phyloP scores from a whole-genome alignment of 257 asterid genomes.

The Leonotis leonurus region DNA sequence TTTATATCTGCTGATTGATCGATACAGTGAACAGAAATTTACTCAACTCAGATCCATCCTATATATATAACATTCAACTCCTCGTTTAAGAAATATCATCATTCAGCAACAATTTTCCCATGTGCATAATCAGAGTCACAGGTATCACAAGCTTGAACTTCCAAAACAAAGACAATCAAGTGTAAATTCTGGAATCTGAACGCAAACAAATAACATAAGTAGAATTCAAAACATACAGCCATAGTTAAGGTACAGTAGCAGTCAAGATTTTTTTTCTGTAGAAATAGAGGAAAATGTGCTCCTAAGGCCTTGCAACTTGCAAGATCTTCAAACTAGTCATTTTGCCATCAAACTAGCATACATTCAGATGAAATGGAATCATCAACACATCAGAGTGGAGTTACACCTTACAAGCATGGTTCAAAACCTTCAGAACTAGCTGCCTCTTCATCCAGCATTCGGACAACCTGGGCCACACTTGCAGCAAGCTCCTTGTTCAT shows the following conservation, averaged over 20 bases:
- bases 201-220: neutral
- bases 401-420: slow-evolving; percentile 32
- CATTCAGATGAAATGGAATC: neutral
- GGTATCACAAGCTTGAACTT: too few species aligned
- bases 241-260: neutral
- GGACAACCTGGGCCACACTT: slow-evolving; percentile 88
- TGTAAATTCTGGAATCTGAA: too few species aligned
- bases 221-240: neutral
- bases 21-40: too few species aligned
- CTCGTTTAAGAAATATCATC: too few species aligned
- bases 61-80: too few species aligned
- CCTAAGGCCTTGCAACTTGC: neutral
- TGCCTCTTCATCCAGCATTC: slow-evolving; percentile 63
- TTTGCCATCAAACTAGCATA: neutral
- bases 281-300: neutral
- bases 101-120: too few species aligned
- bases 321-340: neutral
- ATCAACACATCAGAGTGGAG: neutral
- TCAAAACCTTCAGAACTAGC: slow-evolving; percentile 44
- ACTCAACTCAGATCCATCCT: too few species aligned
- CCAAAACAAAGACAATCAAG: too few species aligned
- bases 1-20: too few species aligned
- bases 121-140: too few species aligned
- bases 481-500: slow-evolving; percentile 75
- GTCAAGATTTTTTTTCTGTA: neutral